Conservation (phyloP, 179 eudicot genomes). For the Spergularia azorica region DNA sequence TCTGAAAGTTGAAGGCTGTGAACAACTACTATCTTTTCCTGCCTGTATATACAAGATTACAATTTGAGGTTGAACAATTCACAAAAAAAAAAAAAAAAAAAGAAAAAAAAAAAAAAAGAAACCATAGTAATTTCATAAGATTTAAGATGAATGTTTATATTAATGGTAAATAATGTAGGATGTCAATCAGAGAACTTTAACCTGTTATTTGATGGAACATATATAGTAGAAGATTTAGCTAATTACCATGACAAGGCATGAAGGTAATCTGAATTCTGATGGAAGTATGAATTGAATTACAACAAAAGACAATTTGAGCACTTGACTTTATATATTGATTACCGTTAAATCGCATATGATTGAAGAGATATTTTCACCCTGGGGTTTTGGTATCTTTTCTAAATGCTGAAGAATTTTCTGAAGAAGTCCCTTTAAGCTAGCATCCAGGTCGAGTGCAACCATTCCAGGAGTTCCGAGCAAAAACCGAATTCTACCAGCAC, state of each 20-base stretch:
- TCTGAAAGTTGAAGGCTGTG: too few species aligned
- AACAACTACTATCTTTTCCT: too few species aligned
- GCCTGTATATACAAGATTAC: too few species aligned
- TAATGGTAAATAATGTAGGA: too few species aligned
- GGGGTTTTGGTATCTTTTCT: conserved; percentile 92
- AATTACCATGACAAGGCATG: conserved; percentile 2
- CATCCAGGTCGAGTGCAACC: conserved; percentile 96
- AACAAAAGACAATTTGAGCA: not conserved
- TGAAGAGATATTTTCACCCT: conserved; percentile 91
- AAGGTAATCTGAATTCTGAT: not conserved
- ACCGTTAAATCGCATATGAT: conserved; percentile 93
- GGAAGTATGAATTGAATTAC: not conserved
- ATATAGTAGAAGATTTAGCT: not conserved
- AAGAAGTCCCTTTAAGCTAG: conserved; percentile 75
- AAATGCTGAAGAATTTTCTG: conserved; percentile 92
- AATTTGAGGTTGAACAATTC: too few species aligned
- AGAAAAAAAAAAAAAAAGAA: too few species aligned
- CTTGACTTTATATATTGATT: conserved; percentile 35
- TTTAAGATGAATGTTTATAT: too few species aligned
- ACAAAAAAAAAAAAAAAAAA: too few species aligned
- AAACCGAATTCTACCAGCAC: conserved; percentile 92
- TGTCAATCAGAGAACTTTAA: too few species aligned
- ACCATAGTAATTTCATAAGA: too few species aligned
- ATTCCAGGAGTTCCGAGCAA: conserved; percentile 94
- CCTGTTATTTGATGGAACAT: not conserved